Base-by-base conservation (phyloP, 169 alveolate genomes). In the Eimeria sp. region DNA sequence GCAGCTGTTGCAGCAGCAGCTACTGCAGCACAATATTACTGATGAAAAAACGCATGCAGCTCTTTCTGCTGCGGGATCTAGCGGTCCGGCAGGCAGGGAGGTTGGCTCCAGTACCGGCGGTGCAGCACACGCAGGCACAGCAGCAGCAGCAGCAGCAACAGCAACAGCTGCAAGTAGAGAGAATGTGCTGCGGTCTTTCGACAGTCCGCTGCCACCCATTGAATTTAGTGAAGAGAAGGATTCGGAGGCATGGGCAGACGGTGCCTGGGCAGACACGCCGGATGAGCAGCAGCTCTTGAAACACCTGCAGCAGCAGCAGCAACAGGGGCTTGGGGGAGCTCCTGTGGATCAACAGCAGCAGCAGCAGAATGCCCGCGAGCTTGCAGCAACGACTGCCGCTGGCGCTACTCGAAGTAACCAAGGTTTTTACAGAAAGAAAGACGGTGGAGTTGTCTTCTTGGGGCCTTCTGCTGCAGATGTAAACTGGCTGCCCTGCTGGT, bases 71-170 rank as follows among this genome's bases (percentile, higher is more conserved):
- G 72, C 47, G 30, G 63, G 30, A 43, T 9, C 87, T 43, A 34
- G 40, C 40, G 40, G 40, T 34, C 40, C 2, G 40, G 40, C 40
- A 34, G 40, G 61, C 45, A 20, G n/a, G 6, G 58, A 13, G 3
- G 76, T 43, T 2, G 27, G 34, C 61, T 54, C 10, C 61, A 61
- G 70, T n/a, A 25, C 27, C 0, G 70, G n/a, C 70, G 70, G 27
- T 3, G 82, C 16, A 27, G 82, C 49, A 72, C 51, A 70, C 11
- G 90, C 73, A 10, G 90, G 3, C 49, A 45, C 73, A 82, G 90
- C 90, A 51, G 90, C 90, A n/a, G 90, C 73, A 54, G 73, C 90
- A 11, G 49, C 90, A 82, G 73, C 90, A 82, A 73, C 90, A n/a
- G 72, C 90, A 54, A 40, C 20, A 51, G 90, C 25, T 82, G 90